Evolutionary conservation across 2,329 filamentous ascomycete species (phyloP).

Genomic region (Knufia fluminis): DNA sequence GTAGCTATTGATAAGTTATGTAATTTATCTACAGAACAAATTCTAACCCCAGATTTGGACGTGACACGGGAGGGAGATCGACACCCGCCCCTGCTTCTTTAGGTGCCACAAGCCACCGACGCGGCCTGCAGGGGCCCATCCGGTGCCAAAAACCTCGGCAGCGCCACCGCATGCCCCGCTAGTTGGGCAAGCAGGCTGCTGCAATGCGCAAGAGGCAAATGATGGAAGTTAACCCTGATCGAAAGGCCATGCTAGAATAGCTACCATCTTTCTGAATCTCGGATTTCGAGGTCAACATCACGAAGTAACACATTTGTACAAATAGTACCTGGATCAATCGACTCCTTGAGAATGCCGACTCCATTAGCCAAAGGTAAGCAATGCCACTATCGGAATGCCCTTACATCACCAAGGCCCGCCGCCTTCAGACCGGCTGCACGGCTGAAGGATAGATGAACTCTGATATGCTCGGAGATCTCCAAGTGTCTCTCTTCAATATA

Average conservation of each 20-base stretch:
- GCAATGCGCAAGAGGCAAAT: neutral
- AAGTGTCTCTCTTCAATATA: conserved; percentile 10
- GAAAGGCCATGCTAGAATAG: neutral
- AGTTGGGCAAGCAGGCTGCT: neutral
- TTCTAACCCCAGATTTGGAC: neutral
- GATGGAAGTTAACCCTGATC: neutral
- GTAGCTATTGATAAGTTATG: no score
- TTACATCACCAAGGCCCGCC: conserved; percentile 20
- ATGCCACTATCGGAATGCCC: conserved; percentile 9
- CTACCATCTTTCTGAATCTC: no score
- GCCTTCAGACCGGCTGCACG: conserved; percentile 11
- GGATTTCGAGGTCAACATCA: no score
- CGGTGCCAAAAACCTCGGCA: conserved; percentile 3
- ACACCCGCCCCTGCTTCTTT: neutral
- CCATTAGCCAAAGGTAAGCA: conserved; percentile 40
- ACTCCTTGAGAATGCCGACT: conserved; percentile 38
- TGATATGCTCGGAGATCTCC: conserved; percentile 24
- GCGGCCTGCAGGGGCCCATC: neutral
- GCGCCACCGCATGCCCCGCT: neutral
- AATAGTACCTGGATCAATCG: no score
- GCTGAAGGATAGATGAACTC: neutral
- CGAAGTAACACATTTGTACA: no score
- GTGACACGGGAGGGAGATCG: neutral
- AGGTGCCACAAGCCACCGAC: neutral
- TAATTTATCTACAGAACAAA: no score